phyloP scores from a whole-genome alignment of 106 monocot genomes.

The Dioscorea zingiberensis region DNA sequence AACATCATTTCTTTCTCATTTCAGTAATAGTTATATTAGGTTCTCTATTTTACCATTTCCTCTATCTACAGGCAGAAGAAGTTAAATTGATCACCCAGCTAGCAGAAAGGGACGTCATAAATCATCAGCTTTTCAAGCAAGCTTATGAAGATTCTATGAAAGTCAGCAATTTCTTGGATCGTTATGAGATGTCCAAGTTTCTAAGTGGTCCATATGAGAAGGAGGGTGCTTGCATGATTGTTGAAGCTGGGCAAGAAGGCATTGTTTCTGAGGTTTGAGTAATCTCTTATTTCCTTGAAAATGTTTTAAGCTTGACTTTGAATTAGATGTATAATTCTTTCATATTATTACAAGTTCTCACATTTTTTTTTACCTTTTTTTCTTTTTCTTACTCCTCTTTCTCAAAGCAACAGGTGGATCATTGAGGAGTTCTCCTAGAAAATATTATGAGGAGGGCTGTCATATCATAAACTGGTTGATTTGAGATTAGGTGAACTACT shows the following conservation, averaged over 20 bases:
- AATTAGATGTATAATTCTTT: too few species aligned
- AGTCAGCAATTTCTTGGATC: slow-evolving; percentile 55
- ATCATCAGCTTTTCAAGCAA: slow-evolving; percentile 61
- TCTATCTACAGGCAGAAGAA: slow-evolving; percentile 68
- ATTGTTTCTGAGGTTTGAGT: slow-evolving; percentile 50
- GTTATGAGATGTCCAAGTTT: slow-evolving; percentile 62
- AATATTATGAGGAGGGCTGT: too few species aligned
- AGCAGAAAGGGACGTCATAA: slow-evolving; percentile 70
- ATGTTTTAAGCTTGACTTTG: too few species aligned
- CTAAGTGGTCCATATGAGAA: slow-evolving; percentile 69
- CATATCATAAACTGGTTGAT: too few species aligned
- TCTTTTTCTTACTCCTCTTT: too few species aligned
- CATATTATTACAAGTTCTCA: too few species aligned
- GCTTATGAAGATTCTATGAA: slow-evolving; percentile 63
- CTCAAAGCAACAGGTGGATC: too few species aligned
- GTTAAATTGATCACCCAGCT: slow-evolving; percentile 69
- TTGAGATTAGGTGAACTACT: too few species aligned
- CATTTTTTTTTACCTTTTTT: too few species aligned
- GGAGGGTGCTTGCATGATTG: slow-evolving; percentile 68
- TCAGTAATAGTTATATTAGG: background rate
- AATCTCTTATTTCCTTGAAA: background rate
- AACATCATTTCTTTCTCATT: background rate
- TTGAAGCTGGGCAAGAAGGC: slow-evolving; percentile 47
- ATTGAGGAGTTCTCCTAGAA: too few species aligned
- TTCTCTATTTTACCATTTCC: background rate